Percentiles rank a stretch among this genome's conserved stretches.
Conservation (phyloP, 768 basidiomycete species). For the Agrocybe pediades region DNA sequence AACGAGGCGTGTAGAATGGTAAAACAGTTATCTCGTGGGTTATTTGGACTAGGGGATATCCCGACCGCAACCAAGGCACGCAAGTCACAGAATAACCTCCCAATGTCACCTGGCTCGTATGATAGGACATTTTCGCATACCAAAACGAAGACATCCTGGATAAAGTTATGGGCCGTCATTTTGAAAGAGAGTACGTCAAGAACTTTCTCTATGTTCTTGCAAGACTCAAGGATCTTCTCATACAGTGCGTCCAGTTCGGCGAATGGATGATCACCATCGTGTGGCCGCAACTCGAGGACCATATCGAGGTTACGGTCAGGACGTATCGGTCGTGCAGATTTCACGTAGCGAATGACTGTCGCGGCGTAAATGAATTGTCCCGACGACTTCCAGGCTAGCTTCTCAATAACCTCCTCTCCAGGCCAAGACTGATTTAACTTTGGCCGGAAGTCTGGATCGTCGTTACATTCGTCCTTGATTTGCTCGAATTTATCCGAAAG, state of each 20-base stretch:
- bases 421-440: neutral
- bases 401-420: neutral
- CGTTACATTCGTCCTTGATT: too few species aligned
- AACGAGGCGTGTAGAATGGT: too few species aligned
- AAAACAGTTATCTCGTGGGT: too few species aligned
- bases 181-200: too few species aligned
- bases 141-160: too few species aligned
- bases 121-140: too few species aligned
- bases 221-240: constrained; percentile 8
- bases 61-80: too few species aligned
- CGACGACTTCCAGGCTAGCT: neutral
- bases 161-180: too few species aligned
- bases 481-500: neutral
- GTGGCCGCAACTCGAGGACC: neutral
- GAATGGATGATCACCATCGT: neutral
- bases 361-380: neutral
- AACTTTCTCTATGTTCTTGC: too few species aligned
- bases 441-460: constrained; percentile 11
- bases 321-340: neutral
- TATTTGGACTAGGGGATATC: too few species aligned
- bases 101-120: too few species aligned
- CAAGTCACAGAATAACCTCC: too few species aligned
- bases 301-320: neutral
- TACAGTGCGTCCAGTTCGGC: constrained; percentile 8
- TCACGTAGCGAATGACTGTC: neutral